Percentiles rank a stretch among this genome's conserved stretches.
phyloP scores from a whole-genome alignment of 2,329 filamentous ascomycete genomes.

The Fusarium compactum region DNA sequence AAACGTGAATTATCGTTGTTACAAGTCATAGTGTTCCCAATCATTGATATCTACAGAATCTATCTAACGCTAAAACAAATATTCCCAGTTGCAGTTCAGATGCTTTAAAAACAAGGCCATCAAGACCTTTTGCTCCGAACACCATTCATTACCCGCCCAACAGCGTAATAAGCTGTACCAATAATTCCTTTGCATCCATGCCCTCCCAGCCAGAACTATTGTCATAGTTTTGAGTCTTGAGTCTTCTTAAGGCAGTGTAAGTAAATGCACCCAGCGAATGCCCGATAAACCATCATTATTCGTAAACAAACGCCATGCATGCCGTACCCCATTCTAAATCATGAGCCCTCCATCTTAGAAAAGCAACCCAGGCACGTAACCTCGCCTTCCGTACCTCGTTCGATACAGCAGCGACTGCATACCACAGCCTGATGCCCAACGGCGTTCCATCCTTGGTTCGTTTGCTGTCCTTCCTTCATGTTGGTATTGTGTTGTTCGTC shows the following conservation, averaged over 20 bases:
- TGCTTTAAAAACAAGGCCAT: constrained; percentile 9
- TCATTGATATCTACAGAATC: constrained; percentile 33
- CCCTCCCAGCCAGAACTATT: constrained; percentile 11
- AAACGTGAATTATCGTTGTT: neutral
- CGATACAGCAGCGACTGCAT: constrained; percentile 77
- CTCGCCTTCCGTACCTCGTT: constrained; percentile 72
- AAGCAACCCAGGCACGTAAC: constrained; percentile 75
- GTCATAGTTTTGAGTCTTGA: constrained; percentile 3
- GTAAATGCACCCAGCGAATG: constrained; percentile 6
- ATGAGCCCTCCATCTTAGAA: constrained; percentile 56
- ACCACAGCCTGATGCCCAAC: constrained; percentile 65
- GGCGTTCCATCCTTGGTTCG: constrained; percentile 53
- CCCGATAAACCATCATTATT: constrained; percentile 36
- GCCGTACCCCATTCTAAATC: constrained; percentile 5
- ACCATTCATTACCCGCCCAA: constrained; percentile 30
- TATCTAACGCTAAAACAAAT: constrained; percentile 30
- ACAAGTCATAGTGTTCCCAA: neutral
- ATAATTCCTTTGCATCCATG: neutral
- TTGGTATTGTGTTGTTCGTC: constrained; percentile 41
- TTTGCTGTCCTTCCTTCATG: constrained; percentile 26
- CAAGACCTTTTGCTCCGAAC: constrained; percentile 32
- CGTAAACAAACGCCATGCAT: constrained; percentile 20
- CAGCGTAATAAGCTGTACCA: constrained; percentile 15
- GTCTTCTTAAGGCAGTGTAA: neutral
- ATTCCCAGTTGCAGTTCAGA: constrained; percentile 13